Percentiles rank a stretch among this genome's conserved stretches.
These are phyloP conservation scores for Candida methanosorbosa DNA, from an alignment of 805 yeast genomes.

Conservation along the genomic window DNA sequence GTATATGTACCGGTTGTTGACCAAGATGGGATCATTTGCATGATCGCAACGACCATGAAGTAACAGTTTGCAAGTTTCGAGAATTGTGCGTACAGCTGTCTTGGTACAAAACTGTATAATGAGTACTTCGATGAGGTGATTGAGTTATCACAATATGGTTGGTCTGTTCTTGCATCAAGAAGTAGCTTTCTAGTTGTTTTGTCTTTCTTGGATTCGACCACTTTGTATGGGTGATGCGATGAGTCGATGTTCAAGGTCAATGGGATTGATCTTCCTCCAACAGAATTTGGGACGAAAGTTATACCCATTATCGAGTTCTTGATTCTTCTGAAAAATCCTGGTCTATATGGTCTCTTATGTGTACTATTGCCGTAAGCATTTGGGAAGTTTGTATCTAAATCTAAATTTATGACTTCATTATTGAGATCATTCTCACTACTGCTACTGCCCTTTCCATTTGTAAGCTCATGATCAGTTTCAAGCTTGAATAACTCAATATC, in stretches of 20 bases:
- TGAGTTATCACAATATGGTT: conserved; percentile 54
- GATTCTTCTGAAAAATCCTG: background rate
- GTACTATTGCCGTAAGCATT: background rate
- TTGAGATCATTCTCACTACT: too few species aligned
- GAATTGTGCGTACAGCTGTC: conserved; percentile 84
- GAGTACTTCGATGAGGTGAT: conserved; percentile 88
- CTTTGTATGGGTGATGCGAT: conserved; percentile 13
- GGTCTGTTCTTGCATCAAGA: conserved; percentile 61
- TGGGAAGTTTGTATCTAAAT: background rate
- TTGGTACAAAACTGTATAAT: conserved; percentile 71
- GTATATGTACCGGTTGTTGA: conserved; percentile 95
- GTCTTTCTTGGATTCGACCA: conserved; percentile 21
- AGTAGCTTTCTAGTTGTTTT: conserved; percentile 24
- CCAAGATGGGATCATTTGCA: conserved; percentile 97
- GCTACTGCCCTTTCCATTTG: background rate
- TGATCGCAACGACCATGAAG: conserved; percentile 79
- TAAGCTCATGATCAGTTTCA: background rate
- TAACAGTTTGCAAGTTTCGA: conserved; percentile 89
- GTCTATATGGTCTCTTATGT: background rate
- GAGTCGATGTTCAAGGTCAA: conserved; percentile 36
- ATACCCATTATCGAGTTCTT: conserved; percentile 34
- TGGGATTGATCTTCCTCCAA: conserved; percentile 73
- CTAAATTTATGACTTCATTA: background rate
- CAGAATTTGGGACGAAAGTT: conserved; percentile 40
- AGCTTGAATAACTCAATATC: conserved; percentile 3